phyloP scores from a whole-genome alignment of 768 basidiomycete species.

The Daedaleopsis sinensis region DNA sequence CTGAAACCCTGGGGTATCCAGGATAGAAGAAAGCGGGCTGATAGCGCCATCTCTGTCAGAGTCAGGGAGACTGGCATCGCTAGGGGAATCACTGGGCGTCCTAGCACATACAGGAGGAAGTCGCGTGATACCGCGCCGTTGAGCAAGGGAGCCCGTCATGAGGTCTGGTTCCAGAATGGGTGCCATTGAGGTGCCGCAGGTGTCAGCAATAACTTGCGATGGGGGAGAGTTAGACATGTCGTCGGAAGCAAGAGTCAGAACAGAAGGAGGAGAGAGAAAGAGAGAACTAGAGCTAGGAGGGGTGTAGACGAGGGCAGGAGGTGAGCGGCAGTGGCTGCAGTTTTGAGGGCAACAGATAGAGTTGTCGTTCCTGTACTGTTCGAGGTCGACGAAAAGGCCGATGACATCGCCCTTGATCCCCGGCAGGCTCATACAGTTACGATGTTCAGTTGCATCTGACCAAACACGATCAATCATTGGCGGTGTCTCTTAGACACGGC shows the following conservation, averaged over 20 bases:
- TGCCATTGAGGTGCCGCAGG: not conserved
- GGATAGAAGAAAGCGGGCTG: conserved; percentile 2
- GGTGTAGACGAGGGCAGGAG: conserved; percentile 15
- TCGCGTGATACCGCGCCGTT: conserved; percentile 10
- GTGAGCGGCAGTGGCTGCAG: conserved; percentile 8
- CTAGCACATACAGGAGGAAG: conserved; percentile 3
- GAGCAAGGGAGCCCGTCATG: conserved; percentile 1
- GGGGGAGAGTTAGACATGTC: conserved; percentile 2
- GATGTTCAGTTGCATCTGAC: not conserved
- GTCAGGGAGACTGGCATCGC: not conserved
- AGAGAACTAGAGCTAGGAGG: conserved; percentile 13
- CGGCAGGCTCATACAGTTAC: not conserved
- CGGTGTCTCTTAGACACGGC: no score
- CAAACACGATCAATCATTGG: not conserved
- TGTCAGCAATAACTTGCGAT: not conserved
- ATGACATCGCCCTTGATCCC: not conserved
- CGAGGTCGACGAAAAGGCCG: not conserved
- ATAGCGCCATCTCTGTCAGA: not conserved
- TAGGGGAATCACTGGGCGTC: not conserved
- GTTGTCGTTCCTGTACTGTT: not conserved
- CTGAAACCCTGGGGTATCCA: conserved; percentile 7
- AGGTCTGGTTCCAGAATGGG: not conserved
- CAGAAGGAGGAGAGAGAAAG: not conserved
- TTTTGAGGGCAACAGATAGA: conserved; percentile 1
- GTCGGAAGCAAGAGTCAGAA: not conserved